Evolutionary conservation across 2,329 filamentous ascomycete genomes (phyloP).

Genomic region (Colletotrichum chlorophyti): DNA sequence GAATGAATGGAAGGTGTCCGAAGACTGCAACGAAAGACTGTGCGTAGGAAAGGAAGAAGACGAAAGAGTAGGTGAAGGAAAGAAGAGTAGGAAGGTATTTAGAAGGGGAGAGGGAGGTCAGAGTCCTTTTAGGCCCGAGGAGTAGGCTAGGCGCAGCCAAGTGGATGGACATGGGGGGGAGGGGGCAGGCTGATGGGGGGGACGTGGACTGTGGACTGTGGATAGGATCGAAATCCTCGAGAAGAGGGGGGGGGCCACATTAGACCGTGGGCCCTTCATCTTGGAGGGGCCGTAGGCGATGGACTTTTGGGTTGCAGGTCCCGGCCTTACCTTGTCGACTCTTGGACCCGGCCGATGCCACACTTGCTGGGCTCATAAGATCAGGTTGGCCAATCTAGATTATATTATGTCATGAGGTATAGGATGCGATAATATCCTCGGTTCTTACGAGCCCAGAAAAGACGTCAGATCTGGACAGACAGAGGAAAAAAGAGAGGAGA

Average conservation of each 20-base stretch:
- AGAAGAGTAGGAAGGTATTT: conserved; percentile 15
- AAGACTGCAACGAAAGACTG: conserved; percentile 31
- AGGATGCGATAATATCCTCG: too few species aligned
- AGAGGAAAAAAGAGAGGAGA: not conserved
- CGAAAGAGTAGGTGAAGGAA: not conserved
- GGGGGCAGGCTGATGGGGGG: not conserved
- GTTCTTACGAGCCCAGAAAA: too few species aligned
- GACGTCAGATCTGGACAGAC: too few species aligned
- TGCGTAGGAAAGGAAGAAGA: conserved; percentile 16
- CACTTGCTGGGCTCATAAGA: too few species aligned
- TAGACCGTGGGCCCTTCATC: conserved; percentile 27
- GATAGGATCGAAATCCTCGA: conserved; percentile 25
- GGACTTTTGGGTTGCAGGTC: conserved; percentile 20
- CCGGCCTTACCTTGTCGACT: too few species aligned
- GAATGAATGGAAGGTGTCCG: conserved; percentile 31
- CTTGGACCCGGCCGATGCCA: conserved; percentile 19
- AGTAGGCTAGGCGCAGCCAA: not conserved
- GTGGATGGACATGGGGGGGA: conserved; percentile 7
- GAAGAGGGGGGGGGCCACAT: not conserved
- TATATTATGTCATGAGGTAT: too few species aligned
- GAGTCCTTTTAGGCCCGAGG: conserved; percentile 27
- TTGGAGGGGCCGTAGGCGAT: conserved; percentile 16
- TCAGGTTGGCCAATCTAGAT: too few species aligned
- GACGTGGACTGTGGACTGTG: conserved; percentile 11
- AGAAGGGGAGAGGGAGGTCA: conserved; percentile 22